phyloP scores from a whole-genome alignment of 2,329 filamentous ascomycete species.

The Graphiopsis chlorocephala region DNA sequence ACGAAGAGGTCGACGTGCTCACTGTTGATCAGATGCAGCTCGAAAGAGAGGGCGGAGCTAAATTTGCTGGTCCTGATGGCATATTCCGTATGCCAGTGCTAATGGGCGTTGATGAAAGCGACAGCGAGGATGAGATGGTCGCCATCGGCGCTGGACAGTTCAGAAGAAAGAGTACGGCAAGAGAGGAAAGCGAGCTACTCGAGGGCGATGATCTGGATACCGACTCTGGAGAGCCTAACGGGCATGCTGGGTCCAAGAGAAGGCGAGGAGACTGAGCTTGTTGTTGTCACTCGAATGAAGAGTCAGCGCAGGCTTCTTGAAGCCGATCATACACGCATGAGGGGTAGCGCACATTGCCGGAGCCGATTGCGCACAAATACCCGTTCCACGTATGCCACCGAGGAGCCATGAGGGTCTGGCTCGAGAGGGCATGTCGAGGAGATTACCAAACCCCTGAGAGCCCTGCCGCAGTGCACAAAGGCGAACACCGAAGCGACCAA shows the following conservation, averaged over 20 bases:
- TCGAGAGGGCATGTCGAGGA: neutral
- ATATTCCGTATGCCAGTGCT: slow-evolving; percentile 85
- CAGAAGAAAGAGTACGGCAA: slow-evolving; percentile 66
- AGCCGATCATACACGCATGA: neutral
- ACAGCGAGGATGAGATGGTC: slow-evolving; percentile 86
- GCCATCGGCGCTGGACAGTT: slow-evolving; percentile 74
- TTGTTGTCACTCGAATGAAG: neutral
- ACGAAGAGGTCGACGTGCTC: slow-evolving; percentile 88
- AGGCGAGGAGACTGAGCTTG: slow-evolving; percentile 20
- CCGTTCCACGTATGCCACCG: neutral
- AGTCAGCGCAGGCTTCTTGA: neutral
- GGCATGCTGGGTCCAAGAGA: slow-evolving; percentile 25
- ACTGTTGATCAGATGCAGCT: slow-evolving; percentile 63
- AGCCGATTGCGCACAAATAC: neutral
- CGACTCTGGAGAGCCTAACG: slow-evolving; percentile 23
- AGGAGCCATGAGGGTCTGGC: neutral
- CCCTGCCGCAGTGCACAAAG: neutral
- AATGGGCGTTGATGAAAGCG: slow-evolving; percentile 88
- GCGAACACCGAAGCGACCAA: neutral
- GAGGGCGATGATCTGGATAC: slow-evolving; percentile 25
- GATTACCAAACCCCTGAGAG: neutral
- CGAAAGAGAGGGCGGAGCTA: slow-evolving; percentile 32
- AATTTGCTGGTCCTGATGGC: slow-evolving; percentile 50
- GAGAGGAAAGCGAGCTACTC: slow-evolving; percentile 49
- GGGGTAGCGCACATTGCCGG: neutral